Evolutionary conservation across 768 basidiomycete species (phyloP), one percentile per base, ranked within the genome.

Genomic region (Boletales sp.): DNA sequence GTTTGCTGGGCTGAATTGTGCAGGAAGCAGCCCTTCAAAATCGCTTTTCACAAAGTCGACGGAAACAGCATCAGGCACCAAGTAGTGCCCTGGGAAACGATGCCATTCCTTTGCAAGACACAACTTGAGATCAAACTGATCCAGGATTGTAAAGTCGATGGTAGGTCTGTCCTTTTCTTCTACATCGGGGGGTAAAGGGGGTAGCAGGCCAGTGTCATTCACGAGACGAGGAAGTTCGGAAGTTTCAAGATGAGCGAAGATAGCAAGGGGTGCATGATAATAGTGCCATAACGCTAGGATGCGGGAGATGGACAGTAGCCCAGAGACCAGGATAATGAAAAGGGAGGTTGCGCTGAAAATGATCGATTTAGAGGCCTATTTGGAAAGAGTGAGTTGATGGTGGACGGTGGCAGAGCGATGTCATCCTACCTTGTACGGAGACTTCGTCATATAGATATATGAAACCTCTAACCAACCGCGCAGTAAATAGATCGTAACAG

Each of bases 101-200:
- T 97, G 76, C 97, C 97, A 99, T 69, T 99, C 97, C 66, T 94
- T 94, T 42, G 87, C 91, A 44, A 88, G 75, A 69, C 97, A 99
- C 2, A 99, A 63, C 27, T 76, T 81, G 50, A 98, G 70, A 49
- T 83, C 79, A 59, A 94, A 82, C 12, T 80, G 74, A 49, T 74
- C 75, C 61, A 97, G 73, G 0, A 80, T 82, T 1, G 83, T 68
- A 24, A 91, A 74, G 62, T 91, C 85, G 34, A 93, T 74, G 32
- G 74, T 75, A 34, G 70, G 67, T 24, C 68, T 61, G 12, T 72
- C 69, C 39, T 47, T 77, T 70, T 78, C 75, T 48, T 79, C 75
- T 59, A 67, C 43, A 53, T 67, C 40, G 52, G 76, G 53, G 57
- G 74, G 55, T 17, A 73, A 69, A 32, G 76, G 66, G 9, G 81